phyloP scores from a whole-genome alignment of 2,329 filamentous ascomycete species.

The Colletotrichum caudatum region DNA sequence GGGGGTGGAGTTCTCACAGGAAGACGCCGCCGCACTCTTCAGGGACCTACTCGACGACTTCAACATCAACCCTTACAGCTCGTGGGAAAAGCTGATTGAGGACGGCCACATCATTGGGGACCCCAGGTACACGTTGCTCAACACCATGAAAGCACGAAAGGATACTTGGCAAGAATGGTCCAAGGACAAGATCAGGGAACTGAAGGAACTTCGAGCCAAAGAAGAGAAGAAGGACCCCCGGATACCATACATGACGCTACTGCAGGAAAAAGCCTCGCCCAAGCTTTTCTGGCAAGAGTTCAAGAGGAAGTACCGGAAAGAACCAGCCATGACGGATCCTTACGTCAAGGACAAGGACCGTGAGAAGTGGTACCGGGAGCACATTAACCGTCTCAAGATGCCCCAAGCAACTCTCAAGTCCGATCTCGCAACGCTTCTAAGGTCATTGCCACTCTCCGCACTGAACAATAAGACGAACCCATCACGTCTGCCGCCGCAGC shows the following conservation, averaged over 20 bases:
- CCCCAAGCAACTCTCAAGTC: conserved; percentile 74
- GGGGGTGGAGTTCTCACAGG: conserved; percentile 76
- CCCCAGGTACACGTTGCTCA: conserved; percentile 84
- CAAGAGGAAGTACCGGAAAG: conserved; percentile 88
- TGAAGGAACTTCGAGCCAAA: conserved; percentile 78
- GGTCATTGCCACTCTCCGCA: conserved; percentile 66
- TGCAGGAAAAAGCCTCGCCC: conserved; percentile 84
- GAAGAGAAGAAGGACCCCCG: conserved; percentile 86
- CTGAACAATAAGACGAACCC: conserved; percentile 71
- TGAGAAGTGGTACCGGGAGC: conserved; percentile 83
- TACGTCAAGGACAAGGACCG: conserved; percentile 79
- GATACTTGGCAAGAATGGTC: conserved; percentile 90
- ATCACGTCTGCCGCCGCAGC: conserved; percentile 68
- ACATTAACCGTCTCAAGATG: conserved; percentile 75
- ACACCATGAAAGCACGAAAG: conserved; percentile 83
- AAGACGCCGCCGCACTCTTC: conserved; percentile 83
- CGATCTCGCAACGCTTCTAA: conserved; percentile 75
- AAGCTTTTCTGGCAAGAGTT: conserved; percentile 99
- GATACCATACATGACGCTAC: conserved; percentile 83
- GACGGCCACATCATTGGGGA: conserved; percentile 87
- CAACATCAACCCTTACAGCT: conserved; percentile 84
- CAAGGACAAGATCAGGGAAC: conserved; percentile 76
- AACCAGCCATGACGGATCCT: conserved; percentile 81
- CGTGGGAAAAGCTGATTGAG: conserved; percentile 91
- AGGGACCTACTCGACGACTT: conserved; percentile 87